These are phyloP conservation scores for Hypoxylon cercidicola DNA, from an alignment of 495 filamentous ascomycete species.

Conservation along the genomic window DNA sequence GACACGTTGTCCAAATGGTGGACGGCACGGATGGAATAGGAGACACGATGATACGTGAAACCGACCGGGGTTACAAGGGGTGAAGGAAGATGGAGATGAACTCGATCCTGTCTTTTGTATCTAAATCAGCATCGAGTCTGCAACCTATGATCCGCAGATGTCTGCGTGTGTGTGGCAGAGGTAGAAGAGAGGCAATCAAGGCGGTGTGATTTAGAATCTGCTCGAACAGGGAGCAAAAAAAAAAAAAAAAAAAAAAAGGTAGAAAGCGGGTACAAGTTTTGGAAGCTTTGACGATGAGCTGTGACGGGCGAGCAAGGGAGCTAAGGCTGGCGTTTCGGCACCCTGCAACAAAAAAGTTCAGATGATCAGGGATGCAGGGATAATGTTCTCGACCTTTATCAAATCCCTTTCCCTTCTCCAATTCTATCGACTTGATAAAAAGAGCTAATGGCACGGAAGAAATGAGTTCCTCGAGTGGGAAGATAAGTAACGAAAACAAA, in stretches of 20 bases:
- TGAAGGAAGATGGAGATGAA: neutral
- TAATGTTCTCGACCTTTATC: neutral
- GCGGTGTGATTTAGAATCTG: slow-evolving; percentile 17
- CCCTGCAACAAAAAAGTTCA: slow-evolving; percentile 27
- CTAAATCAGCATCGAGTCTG: slow-evolving; percentile 29
- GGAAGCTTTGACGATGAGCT: slow-evolving; percentile 35
- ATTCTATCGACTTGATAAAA: too few species aligned
- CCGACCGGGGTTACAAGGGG: slow-evolving; percentile 16
- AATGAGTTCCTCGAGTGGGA: neutral
- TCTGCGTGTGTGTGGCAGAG: neutral
- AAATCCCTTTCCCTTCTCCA: slow-evolving; percentile 2
- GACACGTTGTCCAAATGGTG: slow-evolving; percentile 17
- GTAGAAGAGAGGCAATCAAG: neutral
- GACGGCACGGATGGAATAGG: slow-evolving; percentile 6
- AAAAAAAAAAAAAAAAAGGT: neutral
- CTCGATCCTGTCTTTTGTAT: neutral
- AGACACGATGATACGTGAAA: slow-evolving; percentile 22
- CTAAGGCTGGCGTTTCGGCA: slow-evolving; percentile 35
- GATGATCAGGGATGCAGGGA: slow-evolving; percentile 31
- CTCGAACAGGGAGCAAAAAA: slow-evolving; percentile 5
- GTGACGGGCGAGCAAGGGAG: slow-evolving; percentile 9
- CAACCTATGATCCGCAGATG: neutral
- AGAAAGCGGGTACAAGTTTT: slow-evolving; percentile 27
- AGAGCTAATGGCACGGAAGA: too few species aligned
- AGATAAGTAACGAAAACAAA: neutral